Evolutionary conservation across 192 early-diverging fungal genomes (phyloP), one percentile per base, ranked within the genome.

Genomic region (Backusella parvicylindrica): DNA sequence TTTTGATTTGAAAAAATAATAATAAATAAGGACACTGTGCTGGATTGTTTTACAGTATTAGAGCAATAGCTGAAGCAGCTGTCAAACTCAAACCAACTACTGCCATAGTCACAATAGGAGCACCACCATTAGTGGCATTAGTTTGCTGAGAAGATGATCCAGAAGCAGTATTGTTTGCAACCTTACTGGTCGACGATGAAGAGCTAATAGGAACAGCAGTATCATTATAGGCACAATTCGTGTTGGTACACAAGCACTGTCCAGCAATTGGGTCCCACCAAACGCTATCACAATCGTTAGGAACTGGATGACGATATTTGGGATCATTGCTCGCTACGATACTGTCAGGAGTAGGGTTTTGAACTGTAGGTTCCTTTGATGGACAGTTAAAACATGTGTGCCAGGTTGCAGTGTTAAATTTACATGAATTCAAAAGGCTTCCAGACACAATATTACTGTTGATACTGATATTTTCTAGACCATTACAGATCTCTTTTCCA

Each of bases 401-500:
- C 78, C 82, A 90, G 41, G 74, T 76, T n/a, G 79, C 81, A 16
- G 76, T 74, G 9, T 77, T 75, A 70, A 87, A 88, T 64, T 86
- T 86, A 69, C 88, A 90, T 4, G 53, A 64, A 36, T 90, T 72
- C 21, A 83, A 47, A 13, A 84, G 50, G 18, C 64, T 68, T 3
- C 73, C 77, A 41, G 85, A 81, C 30, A 82, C 72, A 4, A 76
- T 37, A 21, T 84, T 84, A 26, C 68, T 26, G 53, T 74, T 75
- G 11, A 76, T 53, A 18, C 50, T 76, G 33, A 81, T 73, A 35
- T 84, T 80, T 70, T 89, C 86, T 38, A 91, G 75, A 70, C 92
- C 92, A 75, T 93, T 92, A 75, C 92, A 93, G 68, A 93, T 92
- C 75, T 86, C 86, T 32, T 87, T 88, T 33, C 85, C 84, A 31